Evolutionary conservation across 2,329 filamentous ascomycete genomes (phyloP).

Genomic region (Aspergillus puulaauensis): DNA sequence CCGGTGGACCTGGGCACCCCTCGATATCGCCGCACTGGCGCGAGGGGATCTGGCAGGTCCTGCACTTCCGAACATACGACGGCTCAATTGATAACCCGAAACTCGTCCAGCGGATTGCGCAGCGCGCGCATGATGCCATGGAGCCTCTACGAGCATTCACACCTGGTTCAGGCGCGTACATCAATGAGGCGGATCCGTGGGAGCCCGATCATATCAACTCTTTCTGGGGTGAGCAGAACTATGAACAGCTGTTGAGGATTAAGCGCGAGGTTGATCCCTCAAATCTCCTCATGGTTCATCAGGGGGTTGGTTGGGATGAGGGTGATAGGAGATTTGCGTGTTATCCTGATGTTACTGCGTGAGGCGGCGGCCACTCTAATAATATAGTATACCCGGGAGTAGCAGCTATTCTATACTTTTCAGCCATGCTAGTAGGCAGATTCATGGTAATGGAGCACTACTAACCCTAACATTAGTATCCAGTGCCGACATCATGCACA

Average conservation of each 20-base stretch:
- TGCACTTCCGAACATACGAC: conserved; percentile 4
- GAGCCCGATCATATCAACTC: conserved; percentile 9
- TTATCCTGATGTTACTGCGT: conserved; percentile 10
- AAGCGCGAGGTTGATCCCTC: conserved; percentile 14
- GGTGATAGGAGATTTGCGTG: conserved; percentile 10
- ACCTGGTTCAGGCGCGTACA: conserved; percentile 12
- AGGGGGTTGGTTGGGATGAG: conserved; percentile 14
- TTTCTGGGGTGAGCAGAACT: conserved; percentile 19
- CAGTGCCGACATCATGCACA: no score
- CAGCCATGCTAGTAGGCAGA: no score
- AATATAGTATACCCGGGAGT: no score
- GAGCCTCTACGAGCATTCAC: conserved; percentile 18
- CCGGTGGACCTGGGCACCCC: conserved; percentile 13
- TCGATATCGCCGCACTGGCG: conserved; percentile 20
- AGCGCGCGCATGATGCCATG: conserved; percentile 6
- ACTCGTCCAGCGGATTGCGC: conserved; percentile 5
- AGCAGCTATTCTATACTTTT: no score
- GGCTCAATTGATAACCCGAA: conserved; percentile 4
- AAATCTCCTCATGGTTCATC: conserved; percentile 12
- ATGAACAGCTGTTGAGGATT: conserved; percentile 12
- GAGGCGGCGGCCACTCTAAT: not conserved
- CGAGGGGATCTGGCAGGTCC: conserved; percentile 16
- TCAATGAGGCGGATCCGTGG: conserved; percentile 16
- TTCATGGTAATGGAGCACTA: no score
- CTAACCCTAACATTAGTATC: no score